Percentiles rank a stretch among this genome's conserved stretches.
These are phyloP conservation scores for Pythium utonaiense DNA, from an alignment of 352 stramenopile species.

Conservation along the genomic window DNA sequence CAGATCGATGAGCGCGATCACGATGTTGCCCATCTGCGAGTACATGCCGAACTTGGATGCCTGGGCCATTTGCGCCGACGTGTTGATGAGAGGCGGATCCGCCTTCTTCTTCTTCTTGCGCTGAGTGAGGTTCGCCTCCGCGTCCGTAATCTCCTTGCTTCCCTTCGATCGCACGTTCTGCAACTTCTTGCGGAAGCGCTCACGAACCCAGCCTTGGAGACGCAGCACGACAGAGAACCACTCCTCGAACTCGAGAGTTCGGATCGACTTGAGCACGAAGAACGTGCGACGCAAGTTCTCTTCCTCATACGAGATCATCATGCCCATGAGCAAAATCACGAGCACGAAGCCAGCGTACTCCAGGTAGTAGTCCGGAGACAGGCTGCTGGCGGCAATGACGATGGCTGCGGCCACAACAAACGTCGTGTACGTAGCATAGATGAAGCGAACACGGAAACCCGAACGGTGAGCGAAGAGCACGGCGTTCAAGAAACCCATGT, in stretches of 20 bases:
- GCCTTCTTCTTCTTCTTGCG: slow-evolving; percentile 21
- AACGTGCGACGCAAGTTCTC: slow-evolving; percentile 72
- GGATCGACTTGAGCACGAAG: slow-evolving; percentile 81
- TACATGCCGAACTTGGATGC: slow-evolving; percentile 80
- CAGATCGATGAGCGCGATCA: slow-evolving; percentile 67
- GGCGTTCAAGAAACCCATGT: slow-evolving; percentile 81
- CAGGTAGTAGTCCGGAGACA: slow-evolving; percentile 56
- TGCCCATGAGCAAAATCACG: slow-evolving; percentile 69
- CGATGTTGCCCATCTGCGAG: slow-evolving; percentile 76
- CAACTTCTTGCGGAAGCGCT: slow-evolving; percentile 57
- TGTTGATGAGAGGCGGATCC: slow-evolving; percentile 55
- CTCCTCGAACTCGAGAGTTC: slow-evolving; percentile 76
- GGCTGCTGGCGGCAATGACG: slow-evolving; percentile 52
- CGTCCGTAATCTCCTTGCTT: slow-evolving; percentile 35
- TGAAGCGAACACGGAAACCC: slow-evolving; percentile 74
- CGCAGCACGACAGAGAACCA: slow-evolving; percentile 74
- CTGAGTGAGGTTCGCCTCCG: background rate
- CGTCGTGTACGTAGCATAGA: slow-evolving; percentile 75
- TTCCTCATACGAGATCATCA: slow-evolving; percentile 86
- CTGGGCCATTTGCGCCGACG: slow-evolving; percentile 64
- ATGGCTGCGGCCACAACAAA: slow-evolving; percentile 59
- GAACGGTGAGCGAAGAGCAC: slow-evolving; percentile 75
- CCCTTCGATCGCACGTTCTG: slow-evolving; percentile 50
- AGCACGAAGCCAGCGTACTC: slow-evolving; percentile 67
- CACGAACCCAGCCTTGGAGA: slow-evolving; percentile 72